Conservation (phyloP, 768 basidiomycete genomes). For the Suillus placidus region DNA sequence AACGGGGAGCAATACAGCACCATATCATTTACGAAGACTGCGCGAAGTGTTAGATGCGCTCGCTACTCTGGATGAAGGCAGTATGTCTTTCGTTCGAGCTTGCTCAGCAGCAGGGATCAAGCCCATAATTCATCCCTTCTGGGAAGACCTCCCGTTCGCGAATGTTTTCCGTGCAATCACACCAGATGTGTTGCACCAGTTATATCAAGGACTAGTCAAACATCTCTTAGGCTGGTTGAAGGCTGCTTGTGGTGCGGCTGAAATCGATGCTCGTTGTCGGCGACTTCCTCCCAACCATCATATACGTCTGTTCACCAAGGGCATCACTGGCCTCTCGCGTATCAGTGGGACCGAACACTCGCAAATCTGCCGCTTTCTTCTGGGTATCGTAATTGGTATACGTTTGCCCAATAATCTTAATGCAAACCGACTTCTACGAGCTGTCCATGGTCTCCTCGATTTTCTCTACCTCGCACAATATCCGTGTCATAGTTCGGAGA, state of each 20-base stretch:
- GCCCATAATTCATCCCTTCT: constrained; percentile 25
- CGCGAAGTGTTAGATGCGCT: neutral
- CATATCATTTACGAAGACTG: too few species aligned
- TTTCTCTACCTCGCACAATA: constrained; percentile 44
- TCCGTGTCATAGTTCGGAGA: constrained; percentile 33
- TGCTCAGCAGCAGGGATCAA: constrained; percentile 19
- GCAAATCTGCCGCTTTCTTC: too few species aligned
- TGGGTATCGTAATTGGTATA: too few species aligned
- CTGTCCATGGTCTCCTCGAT: constrained; percentile 35
- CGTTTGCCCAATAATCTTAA: neutral
- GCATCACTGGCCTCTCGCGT: too few species aligned
- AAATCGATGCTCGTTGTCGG: neutral
- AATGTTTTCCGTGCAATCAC: constrained; percentile 28
- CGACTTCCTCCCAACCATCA: neutral
- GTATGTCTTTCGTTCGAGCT: neutral
- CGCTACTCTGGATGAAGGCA: constrained; percentile 22
- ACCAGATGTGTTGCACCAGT: constrained; percentile 40
- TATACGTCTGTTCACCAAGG: too few species aligned
- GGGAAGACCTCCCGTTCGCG: constrained; percentile 30
- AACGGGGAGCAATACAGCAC: too few species aligned
- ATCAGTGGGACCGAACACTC: too few species aligned
- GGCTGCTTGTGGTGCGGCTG: neutral
- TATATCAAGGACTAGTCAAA: constrained; percentile 39
- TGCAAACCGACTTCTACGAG: constrained; percentile 1
- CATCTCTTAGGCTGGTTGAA: constrained; percentile 36